Percentiles rank a stretch among this genome's conserved stretches.
Evolutionary conservation across 2,329 filamentous ascomycete genomes (phyloP).

Genomic region (Elsinoe necatrix): DNA sequence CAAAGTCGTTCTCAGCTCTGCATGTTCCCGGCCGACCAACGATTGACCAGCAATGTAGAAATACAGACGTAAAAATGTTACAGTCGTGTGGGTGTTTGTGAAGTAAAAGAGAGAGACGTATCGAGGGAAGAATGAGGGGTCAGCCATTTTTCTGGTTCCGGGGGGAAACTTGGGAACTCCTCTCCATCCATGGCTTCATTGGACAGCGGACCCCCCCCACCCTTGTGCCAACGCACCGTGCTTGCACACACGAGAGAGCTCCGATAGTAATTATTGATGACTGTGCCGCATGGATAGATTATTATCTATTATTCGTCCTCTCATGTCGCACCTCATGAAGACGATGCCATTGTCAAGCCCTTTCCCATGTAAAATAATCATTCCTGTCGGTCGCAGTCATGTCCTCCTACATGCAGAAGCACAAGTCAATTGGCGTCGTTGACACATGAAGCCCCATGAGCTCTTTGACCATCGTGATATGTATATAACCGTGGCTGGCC

Average conservation of each 20-base stretch:
- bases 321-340: no score
- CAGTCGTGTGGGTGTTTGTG: neutral
- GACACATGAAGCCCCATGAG: neutral
- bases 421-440: neutral
- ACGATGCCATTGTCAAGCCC: no score
- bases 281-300: no score
- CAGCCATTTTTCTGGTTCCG: neutral
- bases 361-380: no score
- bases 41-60: neutral
- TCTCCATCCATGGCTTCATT: no score
- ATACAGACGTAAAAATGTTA: neutral
- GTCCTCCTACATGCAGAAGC: neutral
- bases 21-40: neutral
- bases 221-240: no score
- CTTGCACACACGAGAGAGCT: no score
- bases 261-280: no score
- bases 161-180: no score
- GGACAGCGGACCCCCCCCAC: no score
- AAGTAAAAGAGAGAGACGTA: neutral
- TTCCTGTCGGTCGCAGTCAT: neutral
- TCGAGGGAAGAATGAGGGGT: neutral
- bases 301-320: no score
- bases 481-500: neutral
- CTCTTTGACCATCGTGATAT: neutral
- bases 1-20: neutral